phyloP scores from a whole-genome alignment of 73 alveolate genomes.

The Uronychia binucleata region DNA sequence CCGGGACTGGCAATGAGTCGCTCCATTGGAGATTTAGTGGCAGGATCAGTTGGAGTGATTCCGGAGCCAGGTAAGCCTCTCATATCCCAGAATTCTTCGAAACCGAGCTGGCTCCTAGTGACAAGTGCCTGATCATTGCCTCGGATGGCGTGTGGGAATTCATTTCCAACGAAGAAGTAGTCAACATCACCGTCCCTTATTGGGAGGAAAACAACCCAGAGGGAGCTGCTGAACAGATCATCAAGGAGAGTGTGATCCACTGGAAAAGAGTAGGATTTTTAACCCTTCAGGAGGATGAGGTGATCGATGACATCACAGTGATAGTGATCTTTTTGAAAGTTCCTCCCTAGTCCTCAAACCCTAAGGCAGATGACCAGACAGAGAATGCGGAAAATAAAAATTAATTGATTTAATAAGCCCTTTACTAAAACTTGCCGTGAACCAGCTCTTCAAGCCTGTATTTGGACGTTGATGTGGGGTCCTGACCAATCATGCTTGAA shows the following conservation, averaged over 20 bases:
- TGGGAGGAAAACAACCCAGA: constrained; percentile 61
- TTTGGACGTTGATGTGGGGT: not conserved
- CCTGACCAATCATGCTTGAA: not conserved
- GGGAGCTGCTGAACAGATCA: constrained; percentile 41
- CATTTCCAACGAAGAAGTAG: constrained; percentile 50
- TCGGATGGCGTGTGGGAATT: constrained; percentile 70
- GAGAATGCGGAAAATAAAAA: too few relatives aligned
- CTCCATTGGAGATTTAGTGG: constrained; percentile 63
- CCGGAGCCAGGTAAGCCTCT: constrained; percentile 37
- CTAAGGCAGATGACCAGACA: too few relatives aligned
- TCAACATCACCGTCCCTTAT: constrained; percentile 33
- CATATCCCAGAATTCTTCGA: constrained; percentile 14
- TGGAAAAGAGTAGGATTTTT: constrained; percentile 42
- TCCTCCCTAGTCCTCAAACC: too few relatives aligned
- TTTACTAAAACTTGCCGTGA: not conserved
- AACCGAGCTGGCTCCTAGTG: constrained; percentile 9
- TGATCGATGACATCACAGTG: constrained; percentile 14
- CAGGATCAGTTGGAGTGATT: constrained; percentile 58
- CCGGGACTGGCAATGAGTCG: constrained; percentile 76
- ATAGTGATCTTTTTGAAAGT: not conserved
- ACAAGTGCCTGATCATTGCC: constrained; percentile 57
- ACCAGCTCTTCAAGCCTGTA: not conserved
- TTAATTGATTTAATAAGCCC: too few relatives aligned
- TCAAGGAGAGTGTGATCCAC: constrained; percentile 33
- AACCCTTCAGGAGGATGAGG: not conserved